Evolutionary conservation across 129 eudicot species (phyloP), one percentile per base, ranked within the genome.

Genomic region (Flaveria bidentis): DNA sequence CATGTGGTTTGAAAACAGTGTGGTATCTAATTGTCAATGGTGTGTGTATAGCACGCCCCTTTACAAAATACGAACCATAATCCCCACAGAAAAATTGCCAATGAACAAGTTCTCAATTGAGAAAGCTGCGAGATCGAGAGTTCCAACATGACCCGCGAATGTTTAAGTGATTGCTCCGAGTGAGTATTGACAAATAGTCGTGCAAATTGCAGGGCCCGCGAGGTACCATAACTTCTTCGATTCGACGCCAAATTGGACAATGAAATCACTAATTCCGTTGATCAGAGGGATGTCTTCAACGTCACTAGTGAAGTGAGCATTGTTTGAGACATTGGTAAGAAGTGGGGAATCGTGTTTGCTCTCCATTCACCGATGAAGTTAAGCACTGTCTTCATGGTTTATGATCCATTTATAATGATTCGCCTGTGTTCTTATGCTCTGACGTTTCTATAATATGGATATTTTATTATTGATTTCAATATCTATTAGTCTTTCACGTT

Each of bases 51-150:
- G 41, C 41, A 36, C 7, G 41, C 41, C 7, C 41, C 7, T 36
- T 36, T 5, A 36, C 41, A 30, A 10, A 23, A 30, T 4, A 79
- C 68, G 18, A 78, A 90, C 96, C 96, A 90, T 80, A 85, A 88
- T 47, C n/a, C 91, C 93, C 33, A 77, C 77, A 0, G 91, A 90
- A 73, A 90, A 84, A 20, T 89, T 91, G 16, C 87, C 86, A 39
- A 90, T 88, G 46, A 90, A 82, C 0, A 80, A 76, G 76, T 84
- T 81, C 46, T 72, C 83, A n/a, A 84, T 71, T 12, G 88, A 84
- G 70, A 85, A 69, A 12, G 85, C 85, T 3, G 85, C 88, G 25
- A 81, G 88, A 28, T 73, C 83, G 11, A 81, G 83, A 0, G 88
- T 85, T 22, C 85, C 78, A 16, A 85, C 81, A 5, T 85, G 88